A percentile compares a stretch with the other conserved stretches of the same genome.
Evolutionary conservation across 768 basidiomycete species (phyloP).

Genomic region (Sistotremastrum suecicum): DNA sequence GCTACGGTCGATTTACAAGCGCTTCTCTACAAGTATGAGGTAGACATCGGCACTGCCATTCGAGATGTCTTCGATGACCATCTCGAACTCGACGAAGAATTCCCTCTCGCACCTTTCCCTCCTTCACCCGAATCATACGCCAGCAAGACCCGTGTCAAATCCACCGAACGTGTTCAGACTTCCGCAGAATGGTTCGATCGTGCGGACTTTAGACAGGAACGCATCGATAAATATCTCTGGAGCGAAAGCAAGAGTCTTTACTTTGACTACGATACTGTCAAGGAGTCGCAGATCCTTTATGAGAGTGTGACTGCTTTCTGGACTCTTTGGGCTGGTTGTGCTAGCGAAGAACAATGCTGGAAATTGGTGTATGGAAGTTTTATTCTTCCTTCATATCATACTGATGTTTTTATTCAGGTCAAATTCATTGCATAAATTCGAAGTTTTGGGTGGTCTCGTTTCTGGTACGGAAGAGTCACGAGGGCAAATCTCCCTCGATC

Average conservation of each 20-base stretch:
- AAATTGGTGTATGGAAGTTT: conserved; percentile 64
- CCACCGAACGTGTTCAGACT: conserved; percentile 44
- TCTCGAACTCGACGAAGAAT: conserved; percentile 86
- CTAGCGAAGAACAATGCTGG: conserved; percentile 90
- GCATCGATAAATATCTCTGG: conserved; percentile 93
- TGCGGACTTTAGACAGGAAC: conserved; percentile 66
- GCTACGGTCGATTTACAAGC: conserved; percentile 94
- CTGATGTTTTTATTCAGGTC: conserved; percentile 31
- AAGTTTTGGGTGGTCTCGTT: conserved; percentile 88
- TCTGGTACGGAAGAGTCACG: conserved; percentile 95
- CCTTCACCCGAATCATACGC: conserved; percentile 59
- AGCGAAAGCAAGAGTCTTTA: conserved; percentile 90
- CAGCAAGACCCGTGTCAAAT: conserved; percentile 43
- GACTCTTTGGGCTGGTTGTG: conserved; percentile 96
- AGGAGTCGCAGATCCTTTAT: conserved; percentile 84
- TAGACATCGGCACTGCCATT: conserved; percentile 97
- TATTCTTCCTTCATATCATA: conserved; percentile 1
- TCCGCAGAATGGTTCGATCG: conserved; percentile 91
- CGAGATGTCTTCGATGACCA: conserved; percentile 89
- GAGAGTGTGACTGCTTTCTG: conserved; percentile 96
- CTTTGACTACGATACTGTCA: conserved; percentile 91
- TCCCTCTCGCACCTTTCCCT: conserved; percentile 84
- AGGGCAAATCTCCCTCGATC: conserved; percentile 87
- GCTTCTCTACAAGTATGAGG: conserved; percentile 95
- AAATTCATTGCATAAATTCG: conserved; percentile 85